phyloP scores from a whole-genome alignment of 768 basidiomycete species.

The Russula emetica region DNA sequence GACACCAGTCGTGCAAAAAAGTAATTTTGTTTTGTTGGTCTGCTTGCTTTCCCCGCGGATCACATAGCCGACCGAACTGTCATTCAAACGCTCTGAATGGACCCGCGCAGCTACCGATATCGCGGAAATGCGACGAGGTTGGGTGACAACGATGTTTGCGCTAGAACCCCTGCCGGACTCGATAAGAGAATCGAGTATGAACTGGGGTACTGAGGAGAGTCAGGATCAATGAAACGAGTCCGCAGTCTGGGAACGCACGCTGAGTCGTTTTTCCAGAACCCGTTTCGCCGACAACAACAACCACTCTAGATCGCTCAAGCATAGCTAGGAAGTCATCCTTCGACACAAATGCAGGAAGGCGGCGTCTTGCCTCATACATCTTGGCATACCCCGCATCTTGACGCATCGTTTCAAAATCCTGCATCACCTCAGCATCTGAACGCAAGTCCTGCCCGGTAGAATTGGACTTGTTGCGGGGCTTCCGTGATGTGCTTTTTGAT shows the following conservation, averaged over 20 bases:
- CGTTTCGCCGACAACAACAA: constrained; percentile 89
- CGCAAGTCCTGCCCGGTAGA: constrained; percentile 40
- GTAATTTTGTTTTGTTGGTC: constrained; percentile 59
- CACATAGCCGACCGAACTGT: constrained; percentile 80
- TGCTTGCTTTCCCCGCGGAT: constrained; percentile 83
- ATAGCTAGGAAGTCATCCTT: constrained; percentile 57
- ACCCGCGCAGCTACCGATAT: constrained; percentile 86
- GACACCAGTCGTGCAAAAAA: constrained; percentile 96
- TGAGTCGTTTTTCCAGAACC: constrained; percentile 94
- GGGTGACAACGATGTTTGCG: constrained; percentile 79
- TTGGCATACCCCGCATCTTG: constrained; percentile 47
- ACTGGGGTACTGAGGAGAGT: constrained; percentile 66
- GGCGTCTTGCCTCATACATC: constrained; percentile 52
- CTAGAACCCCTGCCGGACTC: constrained; percentile 51
- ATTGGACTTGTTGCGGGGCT: constrained; percentile 30
- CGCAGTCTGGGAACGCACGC: constrained; percentile 39
- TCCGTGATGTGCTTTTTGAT: background rate
- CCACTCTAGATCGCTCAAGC: constrained; percentile 57
- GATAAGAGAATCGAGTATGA: constrained; percentile 82
- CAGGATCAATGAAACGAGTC: background rate
- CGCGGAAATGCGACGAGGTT: constrained; percentile 85
- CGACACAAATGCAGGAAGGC: constrained; percentile 73
- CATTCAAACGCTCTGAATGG: constrained; percentile 70
- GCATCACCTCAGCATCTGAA: constrained; percentile 46
- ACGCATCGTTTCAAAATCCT: constrained; percentile 48